Evolutionary conservation across 306 rosid species (phyloP).

Genomic region (Trifolium pratense): DNA sequence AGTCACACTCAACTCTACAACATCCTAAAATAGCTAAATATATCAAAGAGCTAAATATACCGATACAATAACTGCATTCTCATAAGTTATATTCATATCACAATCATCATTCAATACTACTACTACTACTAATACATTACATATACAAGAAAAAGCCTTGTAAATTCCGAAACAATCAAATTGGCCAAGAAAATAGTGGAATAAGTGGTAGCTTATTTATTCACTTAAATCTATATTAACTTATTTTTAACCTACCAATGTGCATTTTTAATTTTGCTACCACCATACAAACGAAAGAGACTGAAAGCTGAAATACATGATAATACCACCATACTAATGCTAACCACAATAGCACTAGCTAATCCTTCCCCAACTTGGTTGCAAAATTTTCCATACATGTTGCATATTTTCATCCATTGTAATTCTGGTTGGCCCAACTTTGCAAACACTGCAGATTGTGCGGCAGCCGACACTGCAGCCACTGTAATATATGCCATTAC

Average conservation of each 20-base stretch:
- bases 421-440: slow-evolving; percentile 81
- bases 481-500: slow-evolving; percentile 77
- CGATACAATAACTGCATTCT: slow-evolving; percentile 21
- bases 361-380: slow-evolving; percentile 87
- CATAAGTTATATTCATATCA: slow-evolving; percentile 20
- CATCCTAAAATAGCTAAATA: background rate
- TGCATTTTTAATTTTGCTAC: slow-evolving; percentile 52
- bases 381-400: slow-evolving; percentile 85
- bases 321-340: slow-evolving; percentile 64
- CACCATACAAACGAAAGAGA: slow-evolving; percentile 84
- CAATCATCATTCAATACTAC: slow-evolving; percentile 30
- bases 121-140: slow-evolving; percentile 18
- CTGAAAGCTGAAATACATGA: slow-evolving; percentile 84
- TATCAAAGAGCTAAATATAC: background rate
- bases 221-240: background rate
- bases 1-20: background rate
- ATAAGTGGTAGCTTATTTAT: slow-evolving; percentile 1
- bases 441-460: slow-evolving; percentile 67
- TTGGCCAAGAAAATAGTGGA: slow-evolving; percentile 3
- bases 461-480: slow-evolving; percentile 70
- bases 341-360: slow-evolving; percentile 62
- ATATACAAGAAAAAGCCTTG: slow-evolving; percentile 20
- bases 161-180: slow-evolving; percentile 28
- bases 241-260: slow-evolving; percentile 47
- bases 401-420: slow-evolving; percentile 80